Evolutionary conservation across 139 green algal species (phyloP).

Genomic region (Yamagishiella unicocca): DNA sequence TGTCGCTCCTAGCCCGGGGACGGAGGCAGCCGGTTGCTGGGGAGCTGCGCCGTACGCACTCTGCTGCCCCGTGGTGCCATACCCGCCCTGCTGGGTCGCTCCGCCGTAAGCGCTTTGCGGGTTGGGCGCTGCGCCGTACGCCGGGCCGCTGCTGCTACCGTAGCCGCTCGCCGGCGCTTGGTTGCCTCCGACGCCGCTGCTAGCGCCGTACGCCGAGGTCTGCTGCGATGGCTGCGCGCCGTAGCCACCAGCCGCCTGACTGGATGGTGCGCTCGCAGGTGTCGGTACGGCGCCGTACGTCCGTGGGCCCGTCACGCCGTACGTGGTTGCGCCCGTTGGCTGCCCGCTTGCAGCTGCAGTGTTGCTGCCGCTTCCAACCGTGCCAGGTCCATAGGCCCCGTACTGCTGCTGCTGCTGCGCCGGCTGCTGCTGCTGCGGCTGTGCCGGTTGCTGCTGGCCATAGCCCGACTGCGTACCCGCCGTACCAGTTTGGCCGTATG

Average conservation of each 20-base stretch:
- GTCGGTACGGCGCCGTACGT: not conserved
- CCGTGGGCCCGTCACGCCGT: not conserved
- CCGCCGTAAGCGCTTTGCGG: not conserved
- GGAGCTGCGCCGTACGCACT: not conserved
- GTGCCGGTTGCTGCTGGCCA: not conserved
- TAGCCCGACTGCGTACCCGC: not conserved
- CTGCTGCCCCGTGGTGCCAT: slow-evolving; percentile 1
- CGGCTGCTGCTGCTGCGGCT: not conserved
- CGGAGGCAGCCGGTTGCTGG: not conserved
- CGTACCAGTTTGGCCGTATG: slow-evolving; percentile 2
- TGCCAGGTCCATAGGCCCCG: not conserved
- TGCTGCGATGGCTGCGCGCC: not conserved
- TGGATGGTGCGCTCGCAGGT: not conserved
- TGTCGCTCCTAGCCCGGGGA: not conserved
- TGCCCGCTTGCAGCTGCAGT: not conserved
- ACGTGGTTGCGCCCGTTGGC: not conserved
- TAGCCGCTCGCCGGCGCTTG: not conserved
- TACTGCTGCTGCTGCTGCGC: slow-evolving; percentile 35
- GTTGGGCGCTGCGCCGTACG: not conserved
- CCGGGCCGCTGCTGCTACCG: not conserved
- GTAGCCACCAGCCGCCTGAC: not conserved
- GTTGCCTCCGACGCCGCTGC: not conserved
- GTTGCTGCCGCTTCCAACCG: not conserved
- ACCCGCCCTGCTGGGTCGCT: not conserved
- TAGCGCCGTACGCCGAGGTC: not conserved